Conservation (phyloP, 305 asterid genomes). For the Solanum aculeatissimum region DNA sequence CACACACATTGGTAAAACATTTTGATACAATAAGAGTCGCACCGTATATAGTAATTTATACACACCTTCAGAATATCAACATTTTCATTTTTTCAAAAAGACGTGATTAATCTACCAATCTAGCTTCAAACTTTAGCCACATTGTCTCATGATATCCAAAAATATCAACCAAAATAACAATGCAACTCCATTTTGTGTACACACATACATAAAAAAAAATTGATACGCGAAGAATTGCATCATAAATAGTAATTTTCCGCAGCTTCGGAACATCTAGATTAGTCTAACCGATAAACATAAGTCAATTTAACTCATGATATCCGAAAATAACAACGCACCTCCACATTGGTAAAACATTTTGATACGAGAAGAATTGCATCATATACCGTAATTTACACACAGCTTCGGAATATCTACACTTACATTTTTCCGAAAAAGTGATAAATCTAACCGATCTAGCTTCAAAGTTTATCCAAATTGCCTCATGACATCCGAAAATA, state of each 20-base stretch:
- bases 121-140: neutral
- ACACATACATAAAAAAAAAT: no score
- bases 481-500: neutral
- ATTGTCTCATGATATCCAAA: neutral
- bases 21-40: neutral
- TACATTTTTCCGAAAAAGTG: neutral
- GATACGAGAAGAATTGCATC: neutral
- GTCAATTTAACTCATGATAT: neutral
- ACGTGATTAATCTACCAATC: neutral
- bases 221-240: no score
- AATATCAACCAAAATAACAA: neutral
- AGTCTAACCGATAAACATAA: neutral
- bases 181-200: neutral
- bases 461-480: neutral
- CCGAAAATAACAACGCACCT: neutral
- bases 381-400: neutral
- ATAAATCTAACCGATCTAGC: neutral
- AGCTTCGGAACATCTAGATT: neutral
- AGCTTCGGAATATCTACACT: neutral
- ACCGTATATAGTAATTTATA: neutral
- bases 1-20: neutral
- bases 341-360: neutral
- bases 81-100: neutral
- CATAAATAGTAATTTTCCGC: neutral
- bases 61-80: neutral